phyloP scores from a whole-genome alignment of 2,329 filamentous ascomycete genomes.

The Byssothecium circinans region DNA sequence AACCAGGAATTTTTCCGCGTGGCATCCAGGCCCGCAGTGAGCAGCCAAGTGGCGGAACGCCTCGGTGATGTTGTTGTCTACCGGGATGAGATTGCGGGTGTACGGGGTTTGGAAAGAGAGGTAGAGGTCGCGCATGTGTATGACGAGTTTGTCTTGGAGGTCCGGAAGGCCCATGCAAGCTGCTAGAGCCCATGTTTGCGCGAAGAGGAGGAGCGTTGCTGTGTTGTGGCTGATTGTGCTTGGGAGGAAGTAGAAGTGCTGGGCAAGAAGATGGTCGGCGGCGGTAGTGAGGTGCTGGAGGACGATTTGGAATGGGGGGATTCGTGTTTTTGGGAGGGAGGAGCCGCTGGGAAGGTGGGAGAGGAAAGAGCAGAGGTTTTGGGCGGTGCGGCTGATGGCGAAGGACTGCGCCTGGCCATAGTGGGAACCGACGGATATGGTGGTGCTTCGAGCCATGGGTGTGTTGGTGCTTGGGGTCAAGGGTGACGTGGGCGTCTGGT shows the following conservation, averaged over 20 bases:
- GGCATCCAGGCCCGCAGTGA: not conserved
- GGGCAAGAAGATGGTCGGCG: not conserved
- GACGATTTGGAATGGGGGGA: not conserved
- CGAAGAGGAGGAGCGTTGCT: constrained; percentile 5
- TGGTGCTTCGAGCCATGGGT: not conserved
- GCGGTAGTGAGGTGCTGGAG: not conserved
- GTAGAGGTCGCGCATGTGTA: constrained; percentile 3
- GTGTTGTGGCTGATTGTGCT: not conserved
- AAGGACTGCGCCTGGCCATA: not conserved
- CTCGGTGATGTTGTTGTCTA: not conserved
- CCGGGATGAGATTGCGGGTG: not conserved
- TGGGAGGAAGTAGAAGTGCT: not conserved
- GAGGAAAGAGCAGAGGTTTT: not conserved
- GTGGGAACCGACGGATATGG: not conserved
- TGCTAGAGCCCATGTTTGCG: constrained; percentile 12
- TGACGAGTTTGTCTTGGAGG: constrained; percentile 8
- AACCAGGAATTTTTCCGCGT: constrained; percentile 13
- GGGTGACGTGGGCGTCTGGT: not conserved
- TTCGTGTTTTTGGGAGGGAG: not conserved
- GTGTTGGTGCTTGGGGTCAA: not conserved
- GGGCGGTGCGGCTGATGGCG: not conserved
- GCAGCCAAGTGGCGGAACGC: not conserved
- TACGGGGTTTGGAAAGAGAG: not conserved
- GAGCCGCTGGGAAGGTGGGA: not conserved
- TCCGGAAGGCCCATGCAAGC: constrained; percentile 5